Base-by-base conservation (phyloP, 371 early-diverging fungal genomes). In the Rhizopus sp. region DNA sequence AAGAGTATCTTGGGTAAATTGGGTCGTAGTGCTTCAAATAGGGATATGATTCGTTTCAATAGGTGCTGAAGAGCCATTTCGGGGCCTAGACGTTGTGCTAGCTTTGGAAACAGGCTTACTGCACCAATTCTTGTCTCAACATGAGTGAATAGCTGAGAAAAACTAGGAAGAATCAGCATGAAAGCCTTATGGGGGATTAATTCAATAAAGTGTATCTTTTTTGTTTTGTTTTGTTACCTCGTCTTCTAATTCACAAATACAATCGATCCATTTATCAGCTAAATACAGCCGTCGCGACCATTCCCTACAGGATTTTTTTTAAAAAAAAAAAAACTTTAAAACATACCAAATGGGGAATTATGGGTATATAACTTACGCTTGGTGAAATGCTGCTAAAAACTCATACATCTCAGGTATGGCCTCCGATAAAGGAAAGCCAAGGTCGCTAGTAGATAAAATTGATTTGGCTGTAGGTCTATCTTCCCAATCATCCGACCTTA, bases 11-110 rank as follows among this genome's bases (percentile, higher is more conserved):
- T 64, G 7, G 87, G 85, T 10, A 85, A 62, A 8, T 77, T 69
- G 0, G 84, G 83, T 6, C 79, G 67, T n/a, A 83, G 62, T 0
- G 82, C 83, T 71, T 87, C 87, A 66, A 87, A 85, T 51, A 87
- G 70, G 13, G 81, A 73, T 13, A 85, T 67, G 10, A 84, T 84
- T 0, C 83, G 81, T 44, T 87, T 85, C 31, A 87, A 60, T 3
- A 87, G 55, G 47, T 79, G 72, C 3, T 68, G 50, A n/a, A 81
- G 78, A 2, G 83, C 71, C 29, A 70, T 76, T 46, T 84, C 80
- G 15, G 74, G 74, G 2, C 87, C 87, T 2, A 87, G 68, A 12
- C 83, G 68, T 33, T 82, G 82, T 0, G 83, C 83, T 1, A 87
- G 73, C 34, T 80, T 85, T 9, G 87, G 74, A 46, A 87, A 83